phyloP scores from a whole-genome alignment of 306 rosid genomes.

The Fragaria nilgerrensis region DNA sequence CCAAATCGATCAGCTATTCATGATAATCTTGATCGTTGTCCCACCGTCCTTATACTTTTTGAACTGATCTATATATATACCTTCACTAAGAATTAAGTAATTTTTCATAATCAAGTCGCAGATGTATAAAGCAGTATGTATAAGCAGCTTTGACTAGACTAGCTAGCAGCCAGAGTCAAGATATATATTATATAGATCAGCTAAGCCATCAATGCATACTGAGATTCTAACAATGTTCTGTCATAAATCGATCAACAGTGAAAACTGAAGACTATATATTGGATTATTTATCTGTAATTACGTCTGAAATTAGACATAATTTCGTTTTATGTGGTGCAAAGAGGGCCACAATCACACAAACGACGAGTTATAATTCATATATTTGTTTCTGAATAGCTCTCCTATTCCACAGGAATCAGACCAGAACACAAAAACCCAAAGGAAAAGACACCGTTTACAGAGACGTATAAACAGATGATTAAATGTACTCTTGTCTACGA shows the following conservation, averaged over 20 bases:
- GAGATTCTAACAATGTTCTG: neutral
- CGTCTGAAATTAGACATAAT: neutral
- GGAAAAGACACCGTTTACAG: slow-evolving; percentile 24
- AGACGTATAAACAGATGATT: slow-evolving; percentile 6
- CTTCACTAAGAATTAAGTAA: no score
- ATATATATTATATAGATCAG: neutral
- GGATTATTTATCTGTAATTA: neutral
- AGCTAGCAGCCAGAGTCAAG: neutral
- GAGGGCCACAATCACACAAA: neutral
- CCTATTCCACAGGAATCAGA: slow-evolving; percentile 14
- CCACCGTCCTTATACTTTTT: no score
- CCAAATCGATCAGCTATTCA: no score
- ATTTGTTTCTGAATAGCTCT: neutral
- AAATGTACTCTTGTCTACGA: neutral
- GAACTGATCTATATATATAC: no score
- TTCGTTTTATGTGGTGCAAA: neutral
- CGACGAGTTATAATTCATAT: neutral
- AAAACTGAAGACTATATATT: neutral
- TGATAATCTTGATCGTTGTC: no score
- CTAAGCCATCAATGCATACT: neutral
- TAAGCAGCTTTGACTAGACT: neutral
- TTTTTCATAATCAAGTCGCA: no score
- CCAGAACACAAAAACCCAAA: slow-evolving; percentile 20
- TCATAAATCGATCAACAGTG: neutral
- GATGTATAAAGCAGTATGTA: no score